Conservation (phyloP, 2,329 filamentous ascomycete species). For the Sclerotinia glacialis region DNA sequence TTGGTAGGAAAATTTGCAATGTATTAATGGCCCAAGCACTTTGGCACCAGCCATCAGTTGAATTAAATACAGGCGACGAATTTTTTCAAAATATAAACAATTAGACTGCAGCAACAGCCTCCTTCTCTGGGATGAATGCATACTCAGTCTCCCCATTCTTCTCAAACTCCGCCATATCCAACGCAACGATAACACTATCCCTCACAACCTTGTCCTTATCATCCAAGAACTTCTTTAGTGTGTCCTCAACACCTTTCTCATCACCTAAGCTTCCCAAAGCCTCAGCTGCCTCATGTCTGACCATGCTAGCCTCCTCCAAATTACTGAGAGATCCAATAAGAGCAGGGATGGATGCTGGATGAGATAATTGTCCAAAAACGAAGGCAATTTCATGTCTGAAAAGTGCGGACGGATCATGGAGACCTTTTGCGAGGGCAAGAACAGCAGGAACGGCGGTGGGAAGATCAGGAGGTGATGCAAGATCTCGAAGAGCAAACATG, state of each 20-base stretch:
- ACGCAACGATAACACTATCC: conserved; percentile 89
- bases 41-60: conserved; percentile 34
- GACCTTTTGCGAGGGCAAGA: conserved; percentile 77
- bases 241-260: conserved; percentile 87
- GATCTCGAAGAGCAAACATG: conserved; percentile 95
- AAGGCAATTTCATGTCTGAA: conserved; percentile 99
- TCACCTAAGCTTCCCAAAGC: conserved; percentile 91
- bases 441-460: conserved; percentile 88
- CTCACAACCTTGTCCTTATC: conserved; percentile 91
- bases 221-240: conserved; percentile 76
- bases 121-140: conserved; percentile 74
- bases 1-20: conserved; percentile 22
- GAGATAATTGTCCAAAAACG: conserved; percentile 93
- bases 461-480: conserved; percentile 88
- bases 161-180: conserved; percentile 98
- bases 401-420: conserved; percentile 81
- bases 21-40: conserved; percentile 38
- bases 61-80: background rate
- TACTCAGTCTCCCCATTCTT: conserved; percentile 86
- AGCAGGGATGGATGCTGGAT: conserved; percentile 94
- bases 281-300: conserved; percentile 95
- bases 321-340: conserved; percentile 77
- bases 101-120: conserved; percentile 25
- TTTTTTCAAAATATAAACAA: background rate
- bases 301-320: conserved; percentile 85